phyloP scores from a whole-genome alignment of 148 eudicot species.

The Spergularia marina region DNA sequence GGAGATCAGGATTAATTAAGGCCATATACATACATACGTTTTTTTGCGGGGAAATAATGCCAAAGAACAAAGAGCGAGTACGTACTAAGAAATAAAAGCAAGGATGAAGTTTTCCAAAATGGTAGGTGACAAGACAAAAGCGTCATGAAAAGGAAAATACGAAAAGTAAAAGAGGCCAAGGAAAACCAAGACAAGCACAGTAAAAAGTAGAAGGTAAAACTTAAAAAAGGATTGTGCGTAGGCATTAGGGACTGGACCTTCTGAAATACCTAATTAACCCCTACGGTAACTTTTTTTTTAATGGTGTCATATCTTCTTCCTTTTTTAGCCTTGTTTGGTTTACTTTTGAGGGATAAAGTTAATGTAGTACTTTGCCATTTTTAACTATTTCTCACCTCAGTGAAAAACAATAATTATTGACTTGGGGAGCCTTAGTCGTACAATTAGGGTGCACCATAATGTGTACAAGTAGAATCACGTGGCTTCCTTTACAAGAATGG shows the following conservation, averaged over 20 bases:
- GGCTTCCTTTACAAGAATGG: constrained; percentile 14
- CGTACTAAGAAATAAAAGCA: too few relatives aligned
- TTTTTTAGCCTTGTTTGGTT: background rate
- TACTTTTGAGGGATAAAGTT: constrained; percentile 3
- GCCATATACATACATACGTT: too few relatives aligned
- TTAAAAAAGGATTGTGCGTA: background rate
- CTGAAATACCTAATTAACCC: background rate
- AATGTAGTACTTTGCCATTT: background rate
- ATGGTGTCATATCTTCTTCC: constrained; percentile 16
- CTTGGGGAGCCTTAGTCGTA: background rate
- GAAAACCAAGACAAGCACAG: constrained; percentile 24
- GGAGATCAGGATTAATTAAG: too few relatives aligned
- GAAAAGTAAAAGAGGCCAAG: background rate
- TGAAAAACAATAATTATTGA: background rate
- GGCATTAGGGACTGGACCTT: constrained; percentile 11
- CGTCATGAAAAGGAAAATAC: constrained; percentile 11
- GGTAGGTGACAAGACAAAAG: constrained; percentile 30
- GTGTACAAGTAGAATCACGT: constrained; percentile 20
- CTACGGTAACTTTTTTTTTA: constrained; percentile 14
- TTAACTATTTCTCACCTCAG: background rate
- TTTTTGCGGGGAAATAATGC: too few relatives aligned
- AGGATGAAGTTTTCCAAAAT: constrained; percentile 22
- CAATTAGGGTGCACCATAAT: background rate
- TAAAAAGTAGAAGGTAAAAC: constrained; percentile 16
- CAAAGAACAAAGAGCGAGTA: too few relatives aligned